phyloP scores from a whole-genome alignment of 768 basidiomycete species.

The Tulasnella sp. region DNA sequence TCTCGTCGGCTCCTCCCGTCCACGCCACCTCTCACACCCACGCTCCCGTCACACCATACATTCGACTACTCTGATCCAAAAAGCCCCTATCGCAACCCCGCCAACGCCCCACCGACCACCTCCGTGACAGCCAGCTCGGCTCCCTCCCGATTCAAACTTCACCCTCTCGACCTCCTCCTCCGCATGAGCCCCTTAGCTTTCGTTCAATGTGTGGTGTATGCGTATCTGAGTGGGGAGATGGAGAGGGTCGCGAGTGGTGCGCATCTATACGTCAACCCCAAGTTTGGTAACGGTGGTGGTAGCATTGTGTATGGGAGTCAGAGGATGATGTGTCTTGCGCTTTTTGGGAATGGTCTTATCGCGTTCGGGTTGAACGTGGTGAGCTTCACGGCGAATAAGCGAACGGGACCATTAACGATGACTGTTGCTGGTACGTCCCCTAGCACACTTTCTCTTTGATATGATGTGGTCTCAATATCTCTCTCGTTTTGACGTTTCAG shows the following conservation, averaged over 20 bases:
- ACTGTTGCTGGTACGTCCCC: slow-evolving; percentile 64
- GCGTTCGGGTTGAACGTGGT: slow-evolving; percentile 92
- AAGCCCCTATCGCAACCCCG: neutral
- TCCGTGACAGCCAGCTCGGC: too few relatives aligned
- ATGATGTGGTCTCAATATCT: neutral
- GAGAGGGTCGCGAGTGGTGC: slow-evolving; percentile 42
- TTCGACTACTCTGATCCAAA: neutral
- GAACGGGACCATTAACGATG: slow-evolving; percentile 81
- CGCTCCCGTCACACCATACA: neutral
- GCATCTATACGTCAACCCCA: slow-evolving; percentile 28
- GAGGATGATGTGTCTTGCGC: slow-evolving; percentile 36
- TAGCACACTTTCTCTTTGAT: slow-evolving; percentile 12
- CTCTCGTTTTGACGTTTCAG: slow-evolving; percentile 31
- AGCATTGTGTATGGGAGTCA: too few relatives aligned
- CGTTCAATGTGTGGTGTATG: slow-evolving; percentile 70
- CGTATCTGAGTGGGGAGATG: slow-evolving; percentile 72
- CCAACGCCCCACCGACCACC: neutral
- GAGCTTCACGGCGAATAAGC: slow-evolving; percentile 91
- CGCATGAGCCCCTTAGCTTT: slow-evolving; percentile 90
- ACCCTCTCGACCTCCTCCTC: slow-evolving; percentile 77
- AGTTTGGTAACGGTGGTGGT: slow-evolving; percentile 22
- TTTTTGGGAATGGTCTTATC: slow-evolving; percentile 78
- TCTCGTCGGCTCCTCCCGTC: neutral
- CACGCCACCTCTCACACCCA: neutral
- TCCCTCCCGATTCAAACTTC: slow-evolving; percentile 29